These are phyloP conservation scores for Hanseniaspora sp. DNA, from an alignment of 1,139 yeast genomes.

Conservation along the genomic window DNA sequence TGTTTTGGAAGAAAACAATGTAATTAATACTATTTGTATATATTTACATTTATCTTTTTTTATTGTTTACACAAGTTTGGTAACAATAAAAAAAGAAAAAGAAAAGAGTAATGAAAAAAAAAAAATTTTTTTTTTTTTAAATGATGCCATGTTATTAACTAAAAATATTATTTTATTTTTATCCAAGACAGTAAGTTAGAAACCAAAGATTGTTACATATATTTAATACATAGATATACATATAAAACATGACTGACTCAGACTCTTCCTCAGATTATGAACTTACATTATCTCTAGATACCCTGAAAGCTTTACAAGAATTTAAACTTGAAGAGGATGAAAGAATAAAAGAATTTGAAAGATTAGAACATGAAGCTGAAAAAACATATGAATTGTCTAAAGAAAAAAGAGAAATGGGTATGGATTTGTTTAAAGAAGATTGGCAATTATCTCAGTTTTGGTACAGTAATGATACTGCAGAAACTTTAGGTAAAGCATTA, in stretches of 20 bases:
- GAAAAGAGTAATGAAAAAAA: no score
- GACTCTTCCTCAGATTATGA: constrained; percentile 24
- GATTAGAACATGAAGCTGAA: constrained; percentile 51
- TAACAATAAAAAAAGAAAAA: no score
- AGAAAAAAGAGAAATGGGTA: constrained; percentile 34
- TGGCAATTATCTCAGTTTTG: constrained; percentile 93
- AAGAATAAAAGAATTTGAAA: constrained; percentile 48
- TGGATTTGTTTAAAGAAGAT: constrained; percentile 69
- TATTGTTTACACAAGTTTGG: no score
- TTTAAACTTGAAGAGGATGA: constrained; percentile 57
- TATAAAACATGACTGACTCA: constrained; percentile 1
- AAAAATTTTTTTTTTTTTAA: no score
- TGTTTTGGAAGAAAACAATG: no score
- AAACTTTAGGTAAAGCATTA: constrained; percentile 52
- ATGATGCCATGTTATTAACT: no score
- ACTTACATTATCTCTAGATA: constrained; percentile 48
- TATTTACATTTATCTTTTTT: no score
- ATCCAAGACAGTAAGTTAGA: no score
- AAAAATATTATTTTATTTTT: no score
- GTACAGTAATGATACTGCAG: constrained; percentile 69
- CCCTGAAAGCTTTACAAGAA: constrained; percentile 68
- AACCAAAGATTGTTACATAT: not conserved
- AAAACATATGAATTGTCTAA: constrained; percentile 28
- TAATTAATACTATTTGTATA: no score
- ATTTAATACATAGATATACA: not conserved